Base-by-base conservation (phyloP, 192 early-diverging fungal species). In the Pilobolus umbonatus region DNA sequence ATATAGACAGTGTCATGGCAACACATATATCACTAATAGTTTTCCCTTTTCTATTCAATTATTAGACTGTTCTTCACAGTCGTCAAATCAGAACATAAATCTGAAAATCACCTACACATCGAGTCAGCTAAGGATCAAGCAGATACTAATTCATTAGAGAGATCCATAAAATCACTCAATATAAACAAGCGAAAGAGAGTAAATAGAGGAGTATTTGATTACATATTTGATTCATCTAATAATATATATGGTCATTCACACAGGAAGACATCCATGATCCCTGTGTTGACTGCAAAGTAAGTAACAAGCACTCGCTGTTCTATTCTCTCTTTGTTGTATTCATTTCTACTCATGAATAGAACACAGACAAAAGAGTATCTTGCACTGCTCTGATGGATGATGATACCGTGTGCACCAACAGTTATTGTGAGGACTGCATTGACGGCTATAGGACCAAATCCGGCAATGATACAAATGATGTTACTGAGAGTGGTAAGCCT, bases 121-220 rank as follows among this genome's bases (percentile, higher is more conserved):
- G 19, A 42, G 39, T 4, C 11, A 4, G 1, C 39, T 42, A 17
- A 42, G 14, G 52, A 54, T 0, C 24, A 22, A 15, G 47, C 25
- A 49, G 25, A 22, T 12, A 54, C 52, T 22, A 34, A 54, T 25
- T 38, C 21, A 22, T 25, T 54, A 25, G 52, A 54, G 25, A 32
- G 25, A 4, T 54, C 52, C 1, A 54, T 54, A 22, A 29, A 38
- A 35, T n/a, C 24, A 54, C 35, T 54, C 15, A 54, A 54, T 22
- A 54, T 54, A n/a, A n/a, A n/a, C n/a, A n/a, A n/a, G n/a, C 11
- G 47, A 28, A 2, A 49, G 29, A 28, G 47, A 49, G 47, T 22
- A 14, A 49, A 49, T 11, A 25, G 2, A 11, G 12, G 17, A 8
- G 19, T 45, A 4, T 22, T 6, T 19, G 11, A 21, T 14, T 14